Percentiles rank a stretch among this genome's conserved stretches.
Evolutionary conservation across 306 rosid genomes (phyloP).

Genomic region (Cicer pinnatifidum): DNA sequence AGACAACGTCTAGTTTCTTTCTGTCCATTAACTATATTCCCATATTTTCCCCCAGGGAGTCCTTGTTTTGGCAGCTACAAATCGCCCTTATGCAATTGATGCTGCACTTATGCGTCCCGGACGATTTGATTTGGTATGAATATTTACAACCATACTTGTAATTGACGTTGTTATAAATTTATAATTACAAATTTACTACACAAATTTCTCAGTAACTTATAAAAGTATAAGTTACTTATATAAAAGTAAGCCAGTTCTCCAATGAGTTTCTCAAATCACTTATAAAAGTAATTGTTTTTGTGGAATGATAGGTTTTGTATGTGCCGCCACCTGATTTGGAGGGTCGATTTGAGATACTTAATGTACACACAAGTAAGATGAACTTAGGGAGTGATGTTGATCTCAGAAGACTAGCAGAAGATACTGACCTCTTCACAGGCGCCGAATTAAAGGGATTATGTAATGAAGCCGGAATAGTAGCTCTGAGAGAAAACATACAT

Average conservation of each 20-base stretch:
- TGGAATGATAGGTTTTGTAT: constrained; percentile 70
- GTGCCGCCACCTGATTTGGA: constrained; percentile 93
- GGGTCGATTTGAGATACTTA: constrained; percentile 76
- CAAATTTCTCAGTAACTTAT: too few species aligned
- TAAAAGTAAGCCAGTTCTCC: too few species aligned
- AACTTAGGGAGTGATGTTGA: constrained; percentile 61
- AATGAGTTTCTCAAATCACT: neutral
- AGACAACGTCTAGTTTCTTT: constrained; percentile 27
- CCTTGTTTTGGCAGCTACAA: constrained; percentile 94
- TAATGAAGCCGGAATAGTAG: constrained; percentile 84
- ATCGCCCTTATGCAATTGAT: constrained; percentile 89
- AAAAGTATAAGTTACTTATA: too few species aligned
- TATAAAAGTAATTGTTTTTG: neutral
- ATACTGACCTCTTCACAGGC: constrained; percentile 85
- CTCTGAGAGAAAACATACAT: constrained; percentile 75
- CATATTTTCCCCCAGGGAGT: constrained; percentile 63
- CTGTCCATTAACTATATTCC: constrained; percentile 13
- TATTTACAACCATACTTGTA: neutral
- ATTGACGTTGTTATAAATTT: constrained; percentile 4
- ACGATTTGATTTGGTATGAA: constrained; percentile 78
- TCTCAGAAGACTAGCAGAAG: constrained; percentile 70
- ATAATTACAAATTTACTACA: too few species aligned
- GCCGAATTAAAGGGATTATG: constrained; percentile 89
- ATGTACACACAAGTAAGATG: constrained; percentile 76
- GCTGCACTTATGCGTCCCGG: constrained; percentile 96